Conservation (phyloP, 108 stramenopile species). For the Pseudonitzschia delicatissima region DNA sequence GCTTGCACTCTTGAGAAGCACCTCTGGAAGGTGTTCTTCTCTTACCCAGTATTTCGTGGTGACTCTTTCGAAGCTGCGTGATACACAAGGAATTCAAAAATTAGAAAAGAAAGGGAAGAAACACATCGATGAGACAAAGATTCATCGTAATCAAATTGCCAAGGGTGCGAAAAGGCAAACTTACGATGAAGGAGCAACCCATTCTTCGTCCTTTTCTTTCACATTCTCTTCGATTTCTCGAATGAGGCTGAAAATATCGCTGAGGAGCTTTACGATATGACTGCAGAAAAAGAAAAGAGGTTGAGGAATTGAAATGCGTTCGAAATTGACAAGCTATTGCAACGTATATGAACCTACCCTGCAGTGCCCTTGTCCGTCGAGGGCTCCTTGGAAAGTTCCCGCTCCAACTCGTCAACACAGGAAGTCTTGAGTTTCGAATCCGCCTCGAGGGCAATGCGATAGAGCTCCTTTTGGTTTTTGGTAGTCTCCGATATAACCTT, state of each 20-base stretch:
- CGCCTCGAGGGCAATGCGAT: background rate
- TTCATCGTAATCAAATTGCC: slow-evolving; percentile 19
- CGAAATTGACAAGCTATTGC: no score
- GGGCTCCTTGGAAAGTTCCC: background rate
- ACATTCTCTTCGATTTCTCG: slow-evolving; percentile 10
- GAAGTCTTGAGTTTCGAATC: background rate
- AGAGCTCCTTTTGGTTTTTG: background rate
- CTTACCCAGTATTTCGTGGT: slow-evolving; percentile 46
- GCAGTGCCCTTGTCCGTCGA: background rate
- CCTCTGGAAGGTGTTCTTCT: slow-evolving; percentile 21
- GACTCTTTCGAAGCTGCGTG: slow-evolving; percentile 22
- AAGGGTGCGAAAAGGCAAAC: background rate
- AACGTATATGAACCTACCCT: no score
- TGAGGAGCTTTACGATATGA: background rate
- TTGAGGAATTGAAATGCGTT: no score
- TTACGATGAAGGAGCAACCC: background rate
- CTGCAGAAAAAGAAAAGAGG: no score
- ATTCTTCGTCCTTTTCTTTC: slow-evolving; percentile 13
- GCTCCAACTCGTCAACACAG: background rate
- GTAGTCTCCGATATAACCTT: background rate
- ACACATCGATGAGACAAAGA: no score
- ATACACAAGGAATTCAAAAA: background rate
- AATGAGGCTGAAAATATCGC: slow-evolving; percentile 24
- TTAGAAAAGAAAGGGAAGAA: no score
- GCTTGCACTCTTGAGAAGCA: slow-evolving; percentile 16